Percentiles rank a stretch among this genome's conserved stretches.
Evolutionary conservation across 495 filamentous ascomycete genomes (phyloP).

Genomic region (Xylaria intraflava): DNA sequence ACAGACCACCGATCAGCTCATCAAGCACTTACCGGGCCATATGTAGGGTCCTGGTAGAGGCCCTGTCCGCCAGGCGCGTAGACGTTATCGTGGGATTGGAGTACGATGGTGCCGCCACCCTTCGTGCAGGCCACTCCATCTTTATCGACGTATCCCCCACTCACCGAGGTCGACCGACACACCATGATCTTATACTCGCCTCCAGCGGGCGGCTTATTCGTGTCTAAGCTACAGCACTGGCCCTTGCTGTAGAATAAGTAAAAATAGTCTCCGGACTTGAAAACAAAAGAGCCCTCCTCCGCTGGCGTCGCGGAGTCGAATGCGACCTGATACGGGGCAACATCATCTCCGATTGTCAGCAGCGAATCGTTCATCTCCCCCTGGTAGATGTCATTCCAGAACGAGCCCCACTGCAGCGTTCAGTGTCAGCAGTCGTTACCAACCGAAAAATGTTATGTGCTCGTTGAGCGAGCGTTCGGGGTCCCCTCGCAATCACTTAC

Average conservation of each 20-base stretch:
- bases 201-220: slow-evolving; percentile 43
- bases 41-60: slow-evolving; percentile 31
- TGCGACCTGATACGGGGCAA: slow-evolving; percentile 44
- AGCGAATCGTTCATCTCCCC: slow-evolving; percentile 45
- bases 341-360: slow-evolving; percentile 18
- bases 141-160: slow-evolving; percentile 55
- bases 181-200: slow-evolving; percentile 63
- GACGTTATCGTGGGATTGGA: slow-evolving; percentile 54
- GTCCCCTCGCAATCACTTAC: neutral
- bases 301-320: slow-evolving; percentile 48
- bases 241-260: slow-evolving; percentile 64
- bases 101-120: slow-evolving; percentile 57
- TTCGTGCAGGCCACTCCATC: slow-evolving; percentile 48
- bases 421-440: neutral
- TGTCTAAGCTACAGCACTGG: slow-evolving; percentile 52
- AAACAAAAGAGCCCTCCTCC: slow-evolving; percentile 54
- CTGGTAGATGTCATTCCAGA: slow-evolving; percentile 64
- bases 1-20: slow-evolving; percentile 43
- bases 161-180: slow-evolving; percentile 49
- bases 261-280: slow-evolving; percentile 50
- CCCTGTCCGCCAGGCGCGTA: slow-evolving; percentile 68
- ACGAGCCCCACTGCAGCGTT: slow-evolving; percentile 51
- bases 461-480: neutral
- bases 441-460: neutral
- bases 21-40: slow-evolving; percentile 30